A percentile compares a stretch with the other conserved stretches of the same genome.
Evolutionary conservation across 1,139 yeast species (phyloP).

Genomic region (Geotrichum reessii): DNA sequence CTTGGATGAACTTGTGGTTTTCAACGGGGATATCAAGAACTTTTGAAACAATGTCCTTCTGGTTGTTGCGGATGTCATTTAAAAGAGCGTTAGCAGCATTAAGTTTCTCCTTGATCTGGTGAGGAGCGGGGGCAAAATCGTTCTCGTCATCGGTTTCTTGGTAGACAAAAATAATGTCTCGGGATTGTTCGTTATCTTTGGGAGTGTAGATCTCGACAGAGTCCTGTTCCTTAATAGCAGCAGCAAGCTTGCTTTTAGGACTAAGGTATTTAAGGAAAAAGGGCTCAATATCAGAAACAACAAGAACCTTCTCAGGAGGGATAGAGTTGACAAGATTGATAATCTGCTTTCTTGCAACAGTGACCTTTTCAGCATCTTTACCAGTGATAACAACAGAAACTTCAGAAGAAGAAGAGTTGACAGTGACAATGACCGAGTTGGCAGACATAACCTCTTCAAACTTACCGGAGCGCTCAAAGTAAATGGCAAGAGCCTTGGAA

Average conservation of each 20-base stretch:
- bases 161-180: constrained; percentile 43
- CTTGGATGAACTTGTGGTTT: constrained; percentile 54
- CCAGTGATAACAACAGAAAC: constrained; percentile 40
- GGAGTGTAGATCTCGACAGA: constrained; percentile 55
- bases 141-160: constrained; percentile 33
- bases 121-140: constrained; percentile 45
- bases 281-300: constrained; percentile 61
- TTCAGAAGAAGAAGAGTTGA: constrained; percentile 34
- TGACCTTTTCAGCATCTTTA: constrained; percentile 41
- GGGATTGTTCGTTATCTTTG: constrained; percentile 32
- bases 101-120: constrained; percentile 33
- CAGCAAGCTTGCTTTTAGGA: constrained; percentile 37
- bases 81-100: constrained; percentile 48
- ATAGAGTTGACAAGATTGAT: constrained; percentile 68
- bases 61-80: constrained; percentile 54
- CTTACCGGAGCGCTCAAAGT: constrained; percentile 49
- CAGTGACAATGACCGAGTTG: constrained; percentile 48
- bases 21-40: constrained; percentile 48
- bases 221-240: constrained; percentile 44
- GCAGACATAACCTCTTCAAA: constrained; percentile 39
- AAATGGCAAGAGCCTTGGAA: constrained; percentile 67
- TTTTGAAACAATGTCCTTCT: constrained; percentile 49
- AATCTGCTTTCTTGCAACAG: constrained; percentile 57
- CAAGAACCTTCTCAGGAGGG: constrained; percentile 59
- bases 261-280: constrained; percentile 53